Evolutionary conservation across 176 grass and related monocot genomes (phyloP).

Genomic region (Triticum turgidum): DNA sequence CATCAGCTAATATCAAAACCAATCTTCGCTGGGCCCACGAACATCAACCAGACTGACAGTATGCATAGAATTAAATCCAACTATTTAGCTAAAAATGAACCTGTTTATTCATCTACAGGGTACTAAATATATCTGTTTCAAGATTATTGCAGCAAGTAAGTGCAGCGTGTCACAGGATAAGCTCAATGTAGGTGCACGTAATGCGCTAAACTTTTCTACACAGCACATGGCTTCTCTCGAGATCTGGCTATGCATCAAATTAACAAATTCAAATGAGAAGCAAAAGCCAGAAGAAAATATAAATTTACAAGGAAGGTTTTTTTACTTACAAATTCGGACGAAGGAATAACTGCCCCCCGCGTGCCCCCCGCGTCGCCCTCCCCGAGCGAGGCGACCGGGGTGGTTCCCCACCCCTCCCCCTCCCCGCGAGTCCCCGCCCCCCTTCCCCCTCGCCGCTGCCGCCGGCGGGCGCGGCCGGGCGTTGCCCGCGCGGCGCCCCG

Average conservation of each 20-base stretch:
- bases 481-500: too few relatives aligned
- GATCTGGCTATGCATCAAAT: not conserved
- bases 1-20: too few relatives aligned
- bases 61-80: not conserved
- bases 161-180: slow-evolving; percentile 1
- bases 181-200: not conserved
- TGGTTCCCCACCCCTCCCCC: too few relatives aligned
- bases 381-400: too few relatives aligned
- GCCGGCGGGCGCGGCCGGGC: too few relatives aligned
- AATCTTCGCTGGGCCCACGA: too few relatives aligned
- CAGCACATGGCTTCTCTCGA: not conserved
- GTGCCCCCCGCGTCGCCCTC: too few relatives aligned
- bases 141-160: slow-evolving; percentile 10
- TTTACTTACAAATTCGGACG: not conserved
- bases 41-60: too few relatives aligned
- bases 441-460: too few relatives aligned
- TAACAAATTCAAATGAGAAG: not conserved
- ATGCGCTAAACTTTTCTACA: not conserved
- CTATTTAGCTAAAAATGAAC: not conserved
- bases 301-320: too few relatives aligned
- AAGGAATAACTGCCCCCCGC: too few relatives aligned
- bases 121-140: not conserved
- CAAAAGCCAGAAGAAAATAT: not conserved
- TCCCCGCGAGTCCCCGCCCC: too few relatives aligned
- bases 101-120: not conserved